phyloP scores from a whole-genome alignment of 805 yeast species.

The Metschnikowia gruessii region DNA sequence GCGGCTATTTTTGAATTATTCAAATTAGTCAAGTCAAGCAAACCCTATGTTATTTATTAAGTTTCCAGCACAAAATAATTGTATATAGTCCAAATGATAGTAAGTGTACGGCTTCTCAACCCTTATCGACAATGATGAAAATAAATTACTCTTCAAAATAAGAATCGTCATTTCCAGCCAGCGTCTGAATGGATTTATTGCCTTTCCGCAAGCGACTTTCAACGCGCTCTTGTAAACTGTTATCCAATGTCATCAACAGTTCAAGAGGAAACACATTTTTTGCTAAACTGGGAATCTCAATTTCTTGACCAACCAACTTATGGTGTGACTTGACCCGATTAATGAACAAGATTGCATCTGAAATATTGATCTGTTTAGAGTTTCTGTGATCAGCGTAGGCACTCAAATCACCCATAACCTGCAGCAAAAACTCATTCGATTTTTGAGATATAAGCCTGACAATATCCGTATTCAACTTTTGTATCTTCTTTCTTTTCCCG shows the following conservation, averaged over 20 bases:
- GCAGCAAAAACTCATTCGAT: conserved; percentile 31
- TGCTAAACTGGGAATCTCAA: conserved; percentile 32
- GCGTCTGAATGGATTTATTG: neutral
- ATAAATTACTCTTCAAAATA: neutral
- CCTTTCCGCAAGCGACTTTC: neutral
- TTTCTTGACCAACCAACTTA: conserved; percentile 16
- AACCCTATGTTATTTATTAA: neutral
- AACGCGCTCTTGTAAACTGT: conserved; percentile 22
- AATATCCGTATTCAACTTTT: conserved; percentile 14
- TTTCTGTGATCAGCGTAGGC: conserved; percentile 37
- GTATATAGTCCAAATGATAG: no score
- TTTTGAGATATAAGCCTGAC: conserved; percentile 25
- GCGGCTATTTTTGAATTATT: conserved; percentile 84
- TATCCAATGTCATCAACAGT: conserved; percentile 31
- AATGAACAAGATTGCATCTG: conserved; percentile 35
- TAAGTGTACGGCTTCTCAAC: no score
- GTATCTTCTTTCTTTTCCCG: conserved; percentile 2
- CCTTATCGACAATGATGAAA: no score
- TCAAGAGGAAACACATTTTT: conserved; percentile 37
- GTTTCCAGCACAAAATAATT: no score
- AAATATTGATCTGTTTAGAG: conserved; percentile 28
- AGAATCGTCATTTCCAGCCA: neutral
- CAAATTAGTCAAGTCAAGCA: conserved; percentile 42
- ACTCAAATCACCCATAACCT: conserved; percentile 31
- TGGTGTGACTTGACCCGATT: conserved; percentile 29